phyloP scores from a whole-genome alignment of 495 filamentous ascomycete species.

The Aspergillus nidulans region DNA sequence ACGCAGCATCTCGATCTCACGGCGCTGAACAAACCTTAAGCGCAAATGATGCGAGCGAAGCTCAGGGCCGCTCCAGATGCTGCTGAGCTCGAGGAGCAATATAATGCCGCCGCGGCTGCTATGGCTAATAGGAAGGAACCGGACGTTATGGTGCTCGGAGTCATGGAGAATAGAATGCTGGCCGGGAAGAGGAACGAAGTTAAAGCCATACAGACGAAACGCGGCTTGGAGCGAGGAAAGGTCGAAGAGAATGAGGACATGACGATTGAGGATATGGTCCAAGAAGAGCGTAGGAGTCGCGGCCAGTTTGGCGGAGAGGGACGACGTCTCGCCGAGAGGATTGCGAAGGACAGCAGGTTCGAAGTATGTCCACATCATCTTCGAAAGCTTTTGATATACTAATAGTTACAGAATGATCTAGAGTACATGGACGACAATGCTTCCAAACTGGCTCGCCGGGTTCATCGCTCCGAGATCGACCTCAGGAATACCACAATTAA shows the following conservation, averaged over 20 bases:
- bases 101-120: slow-evolving; percentile 63
- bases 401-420: slow-evolving; percentile 63
- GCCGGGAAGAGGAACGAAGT: slow-evolving; percentile 71
- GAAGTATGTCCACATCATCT: slow-evolving; percentile 43
- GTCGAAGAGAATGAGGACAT: slow-evolving; percentile 93
- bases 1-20: slow-evolving; percentile 63
- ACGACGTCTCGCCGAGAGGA: slow-evolving; percentile 77
- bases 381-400: slow-evolving; percentile 13
- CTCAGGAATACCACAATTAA: slow-evolving; percentile 82
- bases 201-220: slow-evolving; percentile 66
- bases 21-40: slow-evolving; percentile 81
- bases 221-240: slow-evolving; percentile 72
- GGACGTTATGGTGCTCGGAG: slow-evolving; percentile 73
- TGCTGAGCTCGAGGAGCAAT: slow-evolving; percentile 76
- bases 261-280: slow-evolving; percentile 92
- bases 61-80: slow-evolving; percentile 68
- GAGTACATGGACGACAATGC: slow-evolving; percentile 99
- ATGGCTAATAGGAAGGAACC: slow-evolving; percentile 55
- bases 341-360: slow-evolving; percentile 89
- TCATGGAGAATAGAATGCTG: slow-evolving; percentile 85
- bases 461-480: slow-evolving; percentile 82
- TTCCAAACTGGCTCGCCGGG: slow-evolving; percentile 78
- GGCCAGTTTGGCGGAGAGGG: slow-evolving; percentile 79
- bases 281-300: slow-evolving; percentile 80
- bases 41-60: slow-evolving; percentile 91